Evolutionary conservation across 139 green algal species (phyloP), one percentile per base, ranked within the genome.

Genomic region (Asterochloris sp.): DNA sequence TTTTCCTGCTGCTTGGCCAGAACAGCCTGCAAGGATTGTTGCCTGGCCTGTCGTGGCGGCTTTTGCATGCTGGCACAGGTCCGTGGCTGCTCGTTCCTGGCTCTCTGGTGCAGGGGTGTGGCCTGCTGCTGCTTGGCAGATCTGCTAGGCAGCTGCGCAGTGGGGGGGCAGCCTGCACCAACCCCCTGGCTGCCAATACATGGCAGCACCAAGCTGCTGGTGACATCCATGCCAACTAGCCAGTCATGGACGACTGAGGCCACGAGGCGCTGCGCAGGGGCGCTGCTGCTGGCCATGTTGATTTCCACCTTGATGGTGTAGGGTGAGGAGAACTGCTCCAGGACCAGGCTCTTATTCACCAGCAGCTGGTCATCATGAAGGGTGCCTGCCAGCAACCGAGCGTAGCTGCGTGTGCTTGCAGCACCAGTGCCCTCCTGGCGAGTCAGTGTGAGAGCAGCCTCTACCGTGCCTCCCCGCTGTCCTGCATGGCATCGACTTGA

Each of bases 341-440:
- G 24, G 12, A 85, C 68, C 13, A 94, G 29, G 26, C 54, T 62
- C 78, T 91, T 81, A 63, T 86, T 26, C 12, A 92, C 61, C 73
- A 97, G 85, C 82, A 97, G 85, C 17, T 80, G 73, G 85, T 97
- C 92, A 54, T 91, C 86, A 62, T 90, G 83, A 11, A 87, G 62
- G 77, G 86, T 91, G 77, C 93, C 91, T 14, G 90, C 86, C 38
- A 96, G 78, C 82, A 97, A 86, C n/a, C 83, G 75, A 0, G 83
- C 89, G 47, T 83, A 71, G 19, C 71, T 86, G 17, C 63, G 61
- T 19, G 10, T 74, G n/a, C 19, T 12, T 26, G 23, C 19, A 16
- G 62, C 38, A 61, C 28, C 66, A 62, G 73, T 8, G 21, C 24
- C n/a, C 17, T 28, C 54, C 14, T 69, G 21, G 12, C 80, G 64